phyloP scores from a whole-genome alignment of 108 stramenopile genomes.

The Cyclotella baltica region DNA sequence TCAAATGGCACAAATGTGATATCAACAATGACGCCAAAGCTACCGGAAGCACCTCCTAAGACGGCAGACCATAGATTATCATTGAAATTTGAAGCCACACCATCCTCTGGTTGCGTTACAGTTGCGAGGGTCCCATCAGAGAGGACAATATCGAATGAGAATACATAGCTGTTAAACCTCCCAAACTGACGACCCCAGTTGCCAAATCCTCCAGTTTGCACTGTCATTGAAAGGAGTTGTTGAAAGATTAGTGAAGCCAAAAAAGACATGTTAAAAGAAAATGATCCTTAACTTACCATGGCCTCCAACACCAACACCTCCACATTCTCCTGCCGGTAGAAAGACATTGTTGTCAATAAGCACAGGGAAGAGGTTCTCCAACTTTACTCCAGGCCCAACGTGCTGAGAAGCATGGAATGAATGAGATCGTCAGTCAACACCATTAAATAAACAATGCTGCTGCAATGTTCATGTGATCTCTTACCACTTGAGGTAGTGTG shows the following conservation, averaged over 20 bases:
- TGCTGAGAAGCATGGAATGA: background rate
- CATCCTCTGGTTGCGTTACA: background rate
- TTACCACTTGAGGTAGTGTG: background rate
- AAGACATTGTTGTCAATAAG: background rate
- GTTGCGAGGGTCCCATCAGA: background rate
- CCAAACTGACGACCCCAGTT: constrained; percentile 1
- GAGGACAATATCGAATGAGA: background rate
- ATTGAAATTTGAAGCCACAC: background rate
- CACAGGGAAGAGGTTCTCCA: background rate
- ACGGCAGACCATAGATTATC: background rate
- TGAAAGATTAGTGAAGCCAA: background rate
- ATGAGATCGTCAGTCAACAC: background rate
- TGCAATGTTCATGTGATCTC: background rate
- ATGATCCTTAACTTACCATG: background rate
- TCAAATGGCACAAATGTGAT: background rate
- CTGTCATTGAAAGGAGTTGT: background rate
- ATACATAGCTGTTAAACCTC: background rate
- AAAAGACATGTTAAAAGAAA: background rate
- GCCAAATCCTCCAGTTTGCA: constrained; percentile 4
- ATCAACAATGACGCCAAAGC: background rate
- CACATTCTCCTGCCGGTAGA: constrained; percentile 16
- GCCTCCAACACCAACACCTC: constrained; percentile 2
- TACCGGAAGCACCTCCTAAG: background rate
- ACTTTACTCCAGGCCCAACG: constrained; percentile 2
- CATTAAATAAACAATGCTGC: too few species aligned